Evolutionary conservation across 2,329 filamentous ascomycete species (phyloP).

Genomic region (Beauveria sp.): DNA sequence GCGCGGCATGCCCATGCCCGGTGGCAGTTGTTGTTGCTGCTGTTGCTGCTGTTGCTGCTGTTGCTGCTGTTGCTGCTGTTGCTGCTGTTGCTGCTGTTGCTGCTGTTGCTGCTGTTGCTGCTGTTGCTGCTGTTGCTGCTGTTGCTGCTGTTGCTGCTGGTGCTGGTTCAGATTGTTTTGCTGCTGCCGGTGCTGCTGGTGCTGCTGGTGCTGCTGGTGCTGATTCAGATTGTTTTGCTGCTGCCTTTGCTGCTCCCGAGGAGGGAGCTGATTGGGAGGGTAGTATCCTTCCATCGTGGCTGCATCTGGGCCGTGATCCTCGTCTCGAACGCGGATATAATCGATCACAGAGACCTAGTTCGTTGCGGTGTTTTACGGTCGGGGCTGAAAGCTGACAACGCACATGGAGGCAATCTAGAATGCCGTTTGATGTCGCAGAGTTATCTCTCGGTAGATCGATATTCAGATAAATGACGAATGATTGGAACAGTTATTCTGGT

Average conservation of each 20-base stretch:
- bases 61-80: background rate
- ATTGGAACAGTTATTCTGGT: background rate
- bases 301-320: constrained; percentile 5
- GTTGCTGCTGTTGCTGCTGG: constrained; percentile 3
- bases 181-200: background rate
- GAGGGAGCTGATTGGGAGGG: background rate
- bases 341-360: background rate
- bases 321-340: background rate
- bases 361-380: background rate
- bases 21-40: background rate
- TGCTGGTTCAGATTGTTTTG: background rate
- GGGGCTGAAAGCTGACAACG: background rate
- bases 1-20: background rate
- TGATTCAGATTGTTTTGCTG: background rate
- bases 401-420: background rate
- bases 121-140: background rate
- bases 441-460: background rate
- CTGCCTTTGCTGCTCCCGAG: constrained; percentile 7
- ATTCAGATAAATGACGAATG: background rate
- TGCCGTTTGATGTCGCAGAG: background rate
- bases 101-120: background rate
- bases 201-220: background rate
- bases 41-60: background rate
- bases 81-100: background rate
- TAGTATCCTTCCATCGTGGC: constrained; percentile 11